Base-by-base conservation (phyloP, 176 grass and related monocot species). In the Triticum turgidum region DNA sequence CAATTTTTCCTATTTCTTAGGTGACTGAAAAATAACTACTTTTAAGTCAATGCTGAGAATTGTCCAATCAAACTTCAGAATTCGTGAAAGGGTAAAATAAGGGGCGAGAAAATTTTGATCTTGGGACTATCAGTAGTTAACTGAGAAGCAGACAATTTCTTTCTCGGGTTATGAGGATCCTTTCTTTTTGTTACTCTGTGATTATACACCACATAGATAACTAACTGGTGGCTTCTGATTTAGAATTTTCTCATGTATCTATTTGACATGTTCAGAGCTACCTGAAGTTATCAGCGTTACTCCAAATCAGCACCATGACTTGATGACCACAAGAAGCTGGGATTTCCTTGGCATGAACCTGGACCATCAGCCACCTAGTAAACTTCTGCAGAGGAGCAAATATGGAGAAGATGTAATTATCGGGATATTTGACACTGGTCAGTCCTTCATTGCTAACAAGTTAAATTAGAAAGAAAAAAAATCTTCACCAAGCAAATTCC, bases 401-500 rank as follows among this genome's bases (percentile, higher is more conserved):
- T 78, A 88, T 78, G 86, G 86, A 76, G 80, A 83, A 83, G 86
- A 87, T 34, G 3, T 87, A 76, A 82, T 87, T 75, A 76, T 87
- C 82, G 70, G 86, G 44, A 67, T 76, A 54, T 52, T 67, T 68
- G 84, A 78, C 17, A 82, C 79, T 22, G 79, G 86, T 82, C 7
- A 32, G 79, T 87, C 42, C 70, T 77, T 77, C 69, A 67, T 20
- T 42, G 21, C 42, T 54, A 73, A 17, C 45, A 58, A 42, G 10
- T 58, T 35, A 86, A 86, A 78, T 38, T 77, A 49, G 54, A 51
- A 34, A 34, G 38, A 51, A 54, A 54, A 51, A 52, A 65, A 37
- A 85, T 24, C 27, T 37, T 47, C 18, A 45, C 22, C 52, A 20
- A 58, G 42, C 14, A 61, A 83, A 44, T 83, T 73, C n/a, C 61